Percentiles rank a stretch among this genome's conserved stretches.
Conservation (phyloP, 2,329 filamentous ascomycete species). For the Trichoderma harzianum region DNA sequence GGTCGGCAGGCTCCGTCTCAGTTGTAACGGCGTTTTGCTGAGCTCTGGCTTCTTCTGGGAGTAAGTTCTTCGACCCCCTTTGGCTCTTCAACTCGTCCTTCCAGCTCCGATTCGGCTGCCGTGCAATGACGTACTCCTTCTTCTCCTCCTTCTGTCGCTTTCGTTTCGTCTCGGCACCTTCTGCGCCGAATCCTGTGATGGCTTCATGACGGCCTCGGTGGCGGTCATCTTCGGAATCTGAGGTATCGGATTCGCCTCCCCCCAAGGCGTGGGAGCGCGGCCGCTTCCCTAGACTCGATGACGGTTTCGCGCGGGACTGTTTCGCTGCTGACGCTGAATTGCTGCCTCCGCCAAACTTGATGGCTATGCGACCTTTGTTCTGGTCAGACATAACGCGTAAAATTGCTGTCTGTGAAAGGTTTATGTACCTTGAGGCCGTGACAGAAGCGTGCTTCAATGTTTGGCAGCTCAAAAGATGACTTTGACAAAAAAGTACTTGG, state of each 20-base stretch:
- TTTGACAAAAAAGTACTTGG: neutral
- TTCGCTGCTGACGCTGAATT: constrained; percentile 29
- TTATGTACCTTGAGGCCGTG: neutral
- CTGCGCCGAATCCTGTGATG: constrained; percentile 50
- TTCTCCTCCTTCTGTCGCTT: constrained; percentile 30
- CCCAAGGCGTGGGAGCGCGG: constrained; percentile 42
- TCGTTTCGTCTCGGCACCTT: constrained; percentile 41
- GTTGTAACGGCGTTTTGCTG: constrained; percentile 34
- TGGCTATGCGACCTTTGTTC: constrained; percentile 44
- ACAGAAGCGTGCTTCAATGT: neutral
- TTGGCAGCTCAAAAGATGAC: neutral
- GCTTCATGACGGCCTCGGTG: constrained; percentile 38
- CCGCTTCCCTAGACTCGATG: constrained; percentile 49
- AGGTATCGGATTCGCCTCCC: constrained; percentile 39
- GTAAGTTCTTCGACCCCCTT: constrained; percentile 49
- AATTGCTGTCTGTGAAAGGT: neutral
- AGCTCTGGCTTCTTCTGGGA: constrained; percentile 55
- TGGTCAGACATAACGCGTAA: constrained; percentile 37
- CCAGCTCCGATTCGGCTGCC: constrained; percentile 61
- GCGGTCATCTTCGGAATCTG: constrained; percentile 35
- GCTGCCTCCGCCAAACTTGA: constrained; percentile 41
- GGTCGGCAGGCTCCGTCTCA: constrained; percentile 41
- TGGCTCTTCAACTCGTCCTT: constrained; percentile 50
- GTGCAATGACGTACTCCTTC: constrained; percentile 53
- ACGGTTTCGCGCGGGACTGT: constrained; percentile 35